Evolutionary conservation across 257 asterid genomes (phyloP), one percentile per base, ranked within the genome.

Genomic region (Salvia splendens): DNA sequence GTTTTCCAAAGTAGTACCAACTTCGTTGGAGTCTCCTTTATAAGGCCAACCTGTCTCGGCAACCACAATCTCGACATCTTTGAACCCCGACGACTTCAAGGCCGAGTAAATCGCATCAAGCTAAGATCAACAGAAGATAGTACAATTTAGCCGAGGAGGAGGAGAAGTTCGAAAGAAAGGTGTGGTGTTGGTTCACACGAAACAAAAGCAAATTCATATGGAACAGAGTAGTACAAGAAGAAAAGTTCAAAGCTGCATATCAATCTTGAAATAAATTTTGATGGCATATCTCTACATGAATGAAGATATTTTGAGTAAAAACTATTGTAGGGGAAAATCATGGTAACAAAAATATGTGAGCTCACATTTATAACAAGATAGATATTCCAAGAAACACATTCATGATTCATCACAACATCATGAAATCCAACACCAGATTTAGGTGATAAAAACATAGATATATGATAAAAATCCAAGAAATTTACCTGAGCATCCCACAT

Each of bases 11-110:
- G 81, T 80, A 0, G 96, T 79, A 38, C 99, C 99, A n/a, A 77
- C 85, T 82, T 94, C 97, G 16, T 67, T 88, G 4, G 96, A 70
- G n/a, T 88, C 99, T 6, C 99, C 99, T 81, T 84, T 85, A 36
- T 88, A 91, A 78, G 99, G 95, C 99, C 99, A 94, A 45, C 99
- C 99, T 8, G 99, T 94, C 92, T 94, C 97, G 16, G 99, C 97
- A 43, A 94, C 93, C 53, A 84, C 99, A 69, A 94, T 87, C 82
- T 94, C 96, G 8, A 88, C 79, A 52, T 94, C 96, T 73, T 84
- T 78, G 56, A 83, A 91, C 71, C 97, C 99, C 71, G 77, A 67
- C 1, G 78, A 84, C 63, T 84, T 91, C 79, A 94, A 79, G 54
- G 97, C 99, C 33, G 99, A 88, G 80, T 79, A 76, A 55, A 91